Evolutionary conservation across 768 basidiomycete species (phyloP), one percentile per base, ranked within the genome.

Genomic region (Naganishia vaughanmartiniae): DNA sequence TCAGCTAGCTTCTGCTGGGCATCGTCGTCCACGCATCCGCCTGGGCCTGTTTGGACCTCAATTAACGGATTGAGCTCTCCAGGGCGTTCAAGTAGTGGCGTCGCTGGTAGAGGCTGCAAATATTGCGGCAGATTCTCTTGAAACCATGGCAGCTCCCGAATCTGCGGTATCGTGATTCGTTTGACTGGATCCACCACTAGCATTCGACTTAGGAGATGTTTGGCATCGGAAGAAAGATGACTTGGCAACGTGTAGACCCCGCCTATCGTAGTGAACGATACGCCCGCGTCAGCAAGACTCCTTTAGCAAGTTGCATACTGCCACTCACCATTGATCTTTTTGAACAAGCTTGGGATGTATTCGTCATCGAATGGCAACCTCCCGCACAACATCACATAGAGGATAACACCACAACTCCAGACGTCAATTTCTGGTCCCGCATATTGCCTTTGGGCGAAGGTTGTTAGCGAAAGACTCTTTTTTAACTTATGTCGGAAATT

Each of bases 371-470:
- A 99, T 0, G 96, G 96, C 34, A 99, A 85, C 56, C 90, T 84
- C 5, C 95, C 96, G 77, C 91, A 94, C 5, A 99, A 86, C 89
- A 99, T 93, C 69, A 98, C 96, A 82, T 94, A 97, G 65, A 99
- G 86, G 74, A 99, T 98, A n/a, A 99, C 95, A 0, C 96, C 96
- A 67, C 91, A 91, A 75, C 91, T 93, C 96, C 96, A 99, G 14
- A 98, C 93, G 74, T 99, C 96, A 76, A 98, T 96, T 82, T 98
- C 96, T 0, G 95, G 94, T 0, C 96, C 96, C 0, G 93, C 93
- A 78, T 99, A 99, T 10, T 94, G 85, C 33, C 83, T 83, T 71
- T 19, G 0, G 33, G 48, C 24, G 24, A 42, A 21, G 4, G 24
- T 10, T 24, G 19, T 46, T 21, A 54, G 51, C 39, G 28, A 33